Base-by-base conservation (phyloP, 2,329 filamentous ascomycete species). In the Plenodomus tracheiphilus region DNA sequence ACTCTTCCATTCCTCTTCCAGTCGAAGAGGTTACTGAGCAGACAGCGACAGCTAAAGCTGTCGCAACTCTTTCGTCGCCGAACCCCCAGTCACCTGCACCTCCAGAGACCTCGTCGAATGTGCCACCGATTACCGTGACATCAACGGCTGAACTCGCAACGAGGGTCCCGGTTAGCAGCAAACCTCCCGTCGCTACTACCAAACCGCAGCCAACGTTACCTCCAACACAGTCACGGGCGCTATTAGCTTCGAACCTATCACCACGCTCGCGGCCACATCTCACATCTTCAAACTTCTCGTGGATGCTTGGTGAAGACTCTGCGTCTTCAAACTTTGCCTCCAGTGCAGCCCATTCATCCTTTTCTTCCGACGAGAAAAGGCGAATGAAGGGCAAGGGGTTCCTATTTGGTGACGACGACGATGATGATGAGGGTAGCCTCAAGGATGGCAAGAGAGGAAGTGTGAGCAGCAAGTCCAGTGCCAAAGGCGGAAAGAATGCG, bases 211-310 rank as follows among this genome's bases (percentile, higher is more conserved):
- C 62, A n/a, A 51, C 55, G 4, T 60, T 64, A 8, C 57, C 66
- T 8, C 53, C 54, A 20, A 7, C 49, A 10, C 46, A 51, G 17
- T 34, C 56, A 28, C 46, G 51, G 39, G 49, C 56, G 5, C 46
- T 59, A 21, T 45, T 53, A n/a, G 46, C 58, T 9, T 51, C 57
- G 2, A 59, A 73, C 68, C 55, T 70, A 16, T 64, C 62, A 7
- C 62, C 38, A 73, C 81, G 62, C n/a, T 56, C 83, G 17, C 80
- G 86, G 18, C 87, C 86, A 3, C 83, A 80, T 0, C 77, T 91
- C 28, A 86, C 86, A 1, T 86, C 89, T 57, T 90, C 88, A 7
- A 87, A 85, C 3, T 91, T 90, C 68, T 85, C 87, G 1, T 91
- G 86, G 86, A 91, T 91, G 87, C 77, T 91, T 4, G 69, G 68